Conservation (phyloP, 139 green algal genomes). For the Chara braunii region DNA sequence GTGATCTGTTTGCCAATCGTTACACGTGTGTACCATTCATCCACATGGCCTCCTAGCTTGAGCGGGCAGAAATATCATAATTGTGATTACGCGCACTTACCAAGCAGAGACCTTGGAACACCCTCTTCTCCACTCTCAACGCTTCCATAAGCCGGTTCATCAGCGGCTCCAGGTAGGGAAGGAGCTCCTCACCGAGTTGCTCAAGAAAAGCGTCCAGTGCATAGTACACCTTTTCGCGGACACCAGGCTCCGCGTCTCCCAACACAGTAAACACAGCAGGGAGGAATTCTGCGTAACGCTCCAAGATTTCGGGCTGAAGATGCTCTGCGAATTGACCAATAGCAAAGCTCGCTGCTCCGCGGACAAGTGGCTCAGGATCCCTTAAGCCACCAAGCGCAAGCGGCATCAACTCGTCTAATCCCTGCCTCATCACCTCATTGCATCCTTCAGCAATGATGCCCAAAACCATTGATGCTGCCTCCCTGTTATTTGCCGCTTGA, state of each 20-base stretch:
- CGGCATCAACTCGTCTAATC: conserved; percentile 33
- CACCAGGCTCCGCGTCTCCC: conserved; percentile 11
- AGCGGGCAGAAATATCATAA: too few relatives aligned
- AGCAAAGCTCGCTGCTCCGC: conserved; percentile 55
- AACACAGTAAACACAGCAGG: conserved; percentile 42
- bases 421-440: conserved; percentile 48
- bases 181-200: conserved; percentile 50
- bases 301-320: conserved; percentile 54
- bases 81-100: too few relatives aligned
- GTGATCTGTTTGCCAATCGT: too few relatives aligned
- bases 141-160: conserved; percentile 49
- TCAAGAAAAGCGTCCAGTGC: conserved; percentile 67
- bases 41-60: too few relatives aligned
- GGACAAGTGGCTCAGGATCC: conserved; percentile 49
- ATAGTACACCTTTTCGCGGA: conserved; percentile 55
- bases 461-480: background rate
- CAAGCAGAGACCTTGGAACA: conserved; percentile 54
- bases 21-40: too few relatives aligned
- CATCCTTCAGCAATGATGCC: conserved; percentile 7
- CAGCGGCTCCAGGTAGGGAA: conserved; percentile 53
- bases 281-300: conserved; percentile 51
- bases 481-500: background rate
- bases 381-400: conserved; percentile 41
- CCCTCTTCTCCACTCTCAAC: conserved; percentile 27
- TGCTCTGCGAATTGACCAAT: conserved; percentile 64